Evolutionary conservation across 192 early-diverging fungal species (phyloP).

Genomic region (Polychytrium aggregatum): DNA sequence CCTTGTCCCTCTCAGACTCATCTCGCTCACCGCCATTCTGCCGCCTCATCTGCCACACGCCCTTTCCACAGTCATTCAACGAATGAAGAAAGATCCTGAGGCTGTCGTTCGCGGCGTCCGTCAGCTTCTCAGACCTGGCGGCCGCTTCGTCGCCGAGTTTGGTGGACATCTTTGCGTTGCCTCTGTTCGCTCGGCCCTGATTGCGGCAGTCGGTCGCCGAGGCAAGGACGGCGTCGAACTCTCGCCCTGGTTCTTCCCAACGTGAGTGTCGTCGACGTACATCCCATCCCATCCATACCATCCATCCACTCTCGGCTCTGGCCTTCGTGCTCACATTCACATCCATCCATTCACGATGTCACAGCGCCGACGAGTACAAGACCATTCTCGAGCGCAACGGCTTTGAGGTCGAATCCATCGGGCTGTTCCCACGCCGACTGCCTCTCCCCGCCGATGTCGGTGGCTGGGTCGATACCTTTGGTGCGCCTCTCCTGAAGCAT

Average conservation of each 20-base stretch:
- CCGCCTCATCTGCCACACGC: no score
- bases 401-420: conserved; percentile 33
- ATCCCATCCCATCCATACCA: conserved; percentile 6
- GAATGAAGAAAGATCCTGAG: conserved; percentile 52
- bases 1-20: no score
- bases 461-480: conserved; percentile 61
- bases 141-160: conserved; percentile 48
- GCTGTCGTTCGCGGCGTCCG: conserved; percentile 46
- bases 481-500: conserved; percentile 41
- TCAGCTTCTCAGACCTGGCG: conserved; percentile 36
- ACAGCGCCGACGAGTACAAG: conserved; percentile 30
- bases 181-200: conserved; percentile 13
- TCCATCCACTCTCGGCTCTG: conserved; percentile 28
- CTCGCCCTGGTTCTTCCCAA: conserved; percentile 24
- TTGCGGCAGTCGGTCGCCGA: conserved; percentile 10
- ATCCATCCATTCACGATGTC: no score
- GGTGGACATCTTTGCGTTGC: conserved; percentile 38
- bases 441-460: conserved; percentile 36
- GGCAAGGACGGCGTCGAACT: conserved; percentile 1
- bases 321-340: no score
- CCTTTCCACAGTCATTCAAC: conserved; percentile 46
- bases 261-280: not conserved
- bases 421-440: conserved; percentile 41
- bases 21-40: no score
- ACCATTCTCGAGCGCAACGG: conserved; percentile 33